These are phyloP conservation scores for Perilla frutescens DNA, from an alignment of 257 asterid species.

Conservation along the genomic window DNA sequence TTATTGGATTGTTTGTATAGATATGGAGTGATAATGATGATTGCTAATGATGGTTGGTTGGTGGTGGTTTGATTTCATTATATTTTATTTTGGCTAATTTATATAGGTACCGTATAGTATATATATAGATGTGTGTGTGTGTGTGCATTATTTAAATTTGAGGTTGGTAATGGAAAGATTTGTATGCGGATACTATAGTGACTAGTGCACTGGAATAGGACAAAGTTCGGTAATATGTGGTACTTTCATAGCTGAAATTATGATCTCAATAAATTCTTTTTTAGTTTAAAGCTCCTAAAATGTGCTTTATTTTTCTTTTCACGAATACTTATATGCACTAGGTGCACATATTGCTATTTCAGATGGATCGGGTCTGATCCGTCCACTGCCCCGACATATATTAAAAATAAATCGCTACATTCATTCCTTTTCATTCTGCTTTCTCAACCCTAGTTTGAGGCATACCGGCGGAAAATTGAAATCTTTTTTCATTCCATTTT, in stretches of 20 bases:
- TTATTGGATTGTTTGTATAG: constrained; percentile 33
- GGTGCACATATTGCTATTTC: too few species aligned
- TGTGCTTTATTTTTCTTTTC: background rate
- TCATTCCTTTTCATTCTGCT: too few species aligned
- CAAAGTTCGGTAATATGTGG: constrained; percentile 31
- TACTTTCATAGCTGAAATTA: background rate
- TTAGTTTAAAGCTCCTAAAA: background rate
- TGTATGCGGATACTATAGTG: constrained; percentile 15
- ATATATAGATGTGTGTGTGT: background rate
- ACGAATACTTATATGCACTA: too few species aligned
- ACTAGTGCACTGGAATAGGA: constrained; percentile 24
- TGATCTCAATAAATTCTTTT: background rate
- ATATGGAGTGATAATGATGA: constrained; percentile 36
- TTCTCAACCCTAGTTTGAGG: too few species aligned
- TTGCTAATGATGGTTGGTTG: constrained; percentile 33
- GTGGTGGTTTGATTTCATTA: constrained; percentile 19
- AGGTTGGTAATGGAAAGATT: constrained; percentile 22
- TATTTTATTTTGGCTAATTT: background rate
- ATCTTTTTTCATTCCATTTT: too few species aligned
- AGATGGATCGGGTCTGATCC: too few species aligned
- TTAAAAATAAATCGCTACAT: too few species aligned
- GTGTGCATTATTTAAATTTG: background rate
- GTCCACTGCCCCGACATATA: too few species aligned
- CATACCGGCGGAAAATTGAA: too few species aligned
- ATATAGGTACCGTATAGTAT: background rate